phyloP scores from a whole-genome alignment of 139 green algal genomes.

The Volvox africanus region DNA sequence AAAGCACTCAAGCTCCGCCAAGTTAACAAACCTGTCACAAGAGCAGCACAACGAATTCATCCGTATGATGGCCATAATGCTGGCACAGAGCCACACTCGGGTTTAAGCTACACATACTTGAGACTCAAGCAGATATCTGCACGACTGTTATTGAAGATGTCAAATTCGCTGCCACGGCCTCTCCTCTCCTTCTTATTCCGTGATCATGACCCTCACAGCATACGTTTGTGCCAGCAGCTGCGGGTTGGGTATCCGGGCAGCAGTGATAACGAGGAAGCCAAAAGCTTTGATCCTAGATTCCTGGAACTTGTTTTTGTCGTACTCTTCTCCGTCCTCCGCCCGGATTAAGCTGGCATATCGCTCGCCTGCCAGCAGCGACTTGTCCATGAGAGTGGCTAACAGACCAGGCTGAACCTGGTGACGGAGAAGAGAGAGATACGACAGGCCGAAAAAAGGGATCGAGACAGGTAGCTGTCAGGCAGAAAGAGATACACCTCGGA shows the following conservation, averaged over 20 bases:
- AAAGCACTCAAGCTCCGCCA: no score
- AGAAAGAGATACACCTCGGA: no score
- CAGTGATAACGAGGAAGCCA: slow-evolving; percentile 42
- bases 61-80: no score
- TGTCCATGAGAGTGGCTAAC: slow-evolving; percentile 44
- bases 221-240: slow-evolving; percentile 18
- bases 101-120: no score
- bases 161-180: no score
- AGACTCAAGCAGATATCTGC: no score
- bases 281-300: slow-evolving; percentile 45
- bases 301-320: slow-evolving; percentile 61
- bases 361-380: slow-evolving; percentile 50
- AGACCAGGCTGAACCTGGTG: slow-evolving; percentile 49
- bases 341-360: slow-evolving; percentile 53
- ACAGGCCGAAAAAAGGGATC: no score
- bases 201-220: slow-evolving; percentile 36
- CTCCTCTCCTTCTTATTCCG: background rate
- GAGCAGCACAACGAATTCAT: no score
- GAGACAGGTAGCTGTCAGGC: no score
- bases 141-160: no score
- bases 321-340: slow-evolving; percentile 64
- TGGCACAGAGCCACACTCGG: no score
- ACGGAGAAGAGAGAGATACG: background rate
- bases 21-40: no score
- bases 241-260: background rate